phyloP scores from a whole-genome alignment of 192 early-diverging fungal genomes.

The Jimgerdemannia lactiflua region DNA sequence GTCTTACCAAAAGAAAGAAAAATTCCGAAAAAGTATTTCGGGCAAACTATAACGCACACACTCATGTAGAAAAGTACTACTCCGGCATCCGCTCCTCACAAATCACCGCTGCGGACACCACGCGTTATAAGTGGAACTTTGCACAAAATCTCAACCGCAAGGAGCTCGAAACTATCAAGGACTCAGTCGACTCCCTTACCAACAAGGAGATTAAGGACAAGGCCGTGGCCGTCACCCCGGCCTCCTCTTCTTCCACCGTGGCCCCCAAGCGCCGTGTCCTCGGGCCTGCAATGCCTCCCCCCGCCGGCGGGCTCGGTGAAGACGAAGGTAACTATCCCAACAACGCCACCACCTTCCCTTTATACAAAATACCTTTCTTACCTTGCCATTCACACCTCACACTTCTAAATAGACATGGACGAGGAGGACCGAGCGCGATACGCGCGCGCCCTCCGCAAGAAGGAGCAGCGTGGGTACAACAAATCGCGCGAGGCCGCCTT shows the following conservation, averaged over 20 bases:
- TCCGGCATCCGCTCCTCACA: slow-evolving; percentile 65
- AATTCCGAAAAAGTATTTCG: slow-evolving; percentile 5
- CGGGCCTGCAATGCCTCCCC: slow-evolving; percentile 22
- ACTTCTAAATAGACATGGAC: slow-evolving; percentile 5
- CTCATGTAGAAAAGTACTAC: slow-evolving; percentile 58
- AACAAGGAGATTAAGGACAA: slow-evolving; percentile 25
- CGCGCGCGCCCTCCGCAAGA: slow-evolving; percentile 26
- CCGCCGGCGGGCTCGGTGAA: background rate
- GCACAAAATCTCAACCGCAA: slow-evolving; percentile 45
- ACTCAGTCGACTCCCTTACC: slow-evolving; percentile 61
- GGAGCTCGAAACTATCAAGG: slow-evolving; percentile 51
- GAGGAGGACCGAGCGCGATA: slow-evolving; percentile 42
- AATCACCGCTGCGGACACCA: slow-evolving; percentile 56
- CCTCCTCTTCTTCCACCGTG: background rate
- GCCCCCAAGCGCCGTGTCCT: slow-evolving; percentile 9
- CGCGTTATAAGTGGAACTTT: slow-evolving; percentile 79
- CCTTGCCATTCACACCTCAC: background rate
- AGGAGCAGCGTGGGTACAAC: slow-evolving; percentile 19
- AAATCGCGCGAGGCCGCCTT: slow-evolving; percentile 50
- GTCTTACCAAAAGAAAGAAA: slow-evolving; percentile 11
- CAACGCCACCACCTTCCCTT: background rate
- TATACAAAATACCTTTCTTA: background rate
- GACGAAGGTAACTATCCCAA: background rate
- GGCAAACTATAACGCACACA: background rate
- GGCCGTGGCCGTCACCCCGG: background rate